Evolutionary conservation across 1,284 basidiomycete genomes (phyloP).

Genomic region (Takashimella tepidaria): DNA sequence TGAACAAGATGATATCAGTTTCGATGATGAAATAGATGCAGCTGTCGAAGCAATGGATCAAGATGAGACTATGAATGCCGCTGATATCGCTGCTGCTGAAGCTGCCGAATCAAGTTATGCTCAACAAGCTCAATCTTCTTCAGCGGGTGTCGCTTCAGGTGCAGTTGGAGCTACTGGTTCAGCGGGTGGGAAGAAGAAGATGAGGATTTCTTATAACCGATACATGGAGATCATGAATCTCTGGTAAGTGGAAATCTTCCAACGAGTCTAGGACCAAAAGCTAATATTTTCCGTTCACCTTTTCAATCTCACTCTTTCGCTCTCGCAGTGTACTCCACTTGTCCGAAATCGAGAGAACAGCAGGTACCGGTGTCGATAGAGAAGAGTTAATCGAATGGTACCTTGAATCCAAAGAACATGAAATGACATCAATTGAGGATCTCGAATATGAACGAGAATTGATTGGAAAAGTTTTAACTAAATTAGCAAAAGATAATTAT

Average conservation of each 20-base stretch:
- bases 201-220: slow-evolving; percentile 89
- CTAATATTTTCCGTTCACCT: background rate
- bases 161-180: slow-evolving; percentile 51
- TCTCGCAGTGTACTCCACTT: slow-evolving; percentile 64
- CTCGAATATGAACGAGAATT: slow-evolving; percentile 89
- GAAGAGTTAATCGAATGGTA: slow-evolving; percentile 97
- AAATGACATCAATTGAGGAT: slow-evolving; percentile 78
- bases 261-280: background rate
- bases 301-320: background rate
- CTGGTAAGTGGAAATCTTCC: slow-evolving; percentile 20
- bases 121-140: slow-evolving; percentile 19
- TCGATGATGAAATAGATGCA: slow-evolving; percentile 84
- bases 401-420: slow-evolving; percentile 78
- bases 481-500: slow-evolving; percentile 87
- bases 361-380: slow-evolving; percentile 70
- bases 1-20: slow-evolving; percentile 96
- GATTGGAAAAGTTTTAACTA: slow-evolving; percentile 80
- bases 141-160: slow-evolving; percentile 28
- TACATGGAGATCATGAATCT: slow-evolving; percentile 88
- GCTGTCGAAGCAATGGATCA: slow-evolving; percentile 60
- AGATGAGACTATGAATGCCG: slow-evolving; percentile 56
- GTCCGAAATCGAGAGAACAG: slow-evolving; percentile 68
- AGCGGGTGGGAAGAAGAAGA: slow-evolving; percentile 59
- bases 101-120: slow-evolving; percentile 39
- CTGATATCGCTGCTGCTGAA: slow-evolving; percentile 53